Conservation (phyloP, 768 basidiomycete genomes). For the Lactarius sanguifluus region DNA sequence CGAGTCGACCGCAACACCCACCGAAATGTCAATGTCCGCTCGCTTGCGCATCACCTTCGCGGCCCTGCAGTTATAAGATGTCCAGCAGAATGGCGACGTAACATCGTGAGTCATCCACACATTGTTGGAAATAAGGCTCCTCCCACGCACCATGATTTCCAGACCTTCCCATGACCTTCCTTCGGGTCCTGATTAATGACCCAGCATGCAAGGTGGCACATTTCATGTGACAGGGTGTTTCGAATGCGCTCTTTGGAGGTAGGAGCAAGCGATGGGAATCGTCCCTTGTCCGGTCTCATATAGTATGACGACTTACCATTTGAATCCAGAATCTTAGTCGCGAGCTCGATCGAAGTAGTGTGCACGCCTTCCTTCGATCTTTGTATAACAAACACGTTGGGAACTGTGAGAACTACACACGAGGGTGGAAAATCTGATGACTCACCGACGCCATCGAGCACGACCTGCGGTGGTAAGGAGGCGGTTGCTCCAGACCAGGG, state of each 20-base stretch:
- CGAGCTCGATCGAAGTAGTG: conserved; percentile 70
- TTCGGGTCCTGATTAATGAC: conserved; percentile 67
- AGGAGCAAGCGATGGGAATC: neutral
- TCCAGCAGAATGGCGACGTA: neutral
- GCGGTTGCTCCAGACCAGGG: conserved; percentile 27
- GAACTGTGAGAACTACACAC: neutral
- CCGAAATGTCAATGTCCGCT: conserved; percentile 71
- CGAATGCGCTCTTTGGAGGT: conserved; percentile 63
- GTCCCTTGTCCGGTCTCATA: neutral
- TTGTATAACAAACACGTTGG: neutral
- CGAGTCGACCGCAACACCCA: conserved; percentile 32
- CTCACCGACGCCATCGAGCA: conserved; percentile 29
- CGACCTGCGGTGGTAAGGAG: conserved; percentile 30
- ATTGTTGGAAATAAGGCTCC: neutral
- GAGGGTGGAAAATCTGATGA: neutral
- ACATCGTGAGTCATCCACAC: neutral
- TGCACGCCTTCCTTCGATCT: conserved; percentile 61
- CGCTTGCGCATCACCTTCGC: conserved; percentile 63
- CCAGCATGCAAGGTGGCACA: conserved; percentile 92
- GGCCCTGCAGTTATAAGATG: conserved; percentile 50
- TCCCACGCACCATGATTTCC: conserved; percentile 62
- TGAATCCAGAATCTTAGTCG: conserved; percentile 75
- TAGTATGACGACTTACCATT: conserved; percentile 50
- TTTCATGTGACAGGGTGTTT: conserved; percentile 84
- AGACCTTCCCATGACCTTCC: conserved; percentile 71